Conservation (phyloP, 1,284 basidiomycete genomes). For the Neonothopanus nambi region DNA sequence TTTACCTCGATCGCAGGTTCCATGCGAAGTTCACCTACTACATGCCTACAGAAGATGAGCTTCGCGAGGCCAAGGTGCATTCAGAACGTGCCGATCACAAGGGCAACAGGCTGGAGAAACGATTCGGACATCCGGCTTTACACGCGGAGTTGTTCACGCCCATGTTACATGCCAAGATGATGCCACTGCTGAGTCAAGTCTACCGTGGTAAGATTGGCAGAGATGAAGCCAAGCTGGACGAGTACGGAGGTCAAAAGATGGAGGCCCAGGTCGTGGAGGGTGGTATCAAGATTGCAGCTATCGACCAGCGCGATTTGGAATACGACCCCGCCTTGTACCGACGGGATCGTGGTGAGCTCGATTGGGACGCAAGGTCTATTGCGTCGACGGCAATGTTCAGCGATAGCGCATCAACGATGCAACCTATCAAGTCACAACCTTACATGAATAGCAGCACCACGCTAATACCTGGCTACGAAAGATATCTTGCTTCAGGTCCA, state of each 20-base stretch:
- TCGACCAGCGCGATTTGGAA: conserved; percentile 71
- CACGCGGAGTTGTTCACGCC: conserved; percentile 82
- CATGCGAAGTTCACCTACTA: conserved; percentile 78
- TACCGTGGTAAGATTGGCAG: conserved; percentile 71
- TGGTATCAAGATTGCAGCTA: conserved; percentile 76
- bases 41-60: conserved; percentile 70
- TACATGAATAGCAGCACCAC: conserved; percentile 41
- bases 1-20: conserved; percentile 73
- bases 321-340: conserved; percentile 74
- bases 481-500: conserved; percentile 52
- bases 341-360: conserved; percentile 76
- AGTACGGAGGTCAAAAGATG: conserved; percentile 75
- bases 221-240: conserved; percentile 63
- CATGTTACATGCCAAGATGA: conserved; percentile 85
- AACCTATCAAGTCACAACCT: conserved; percentile 43
- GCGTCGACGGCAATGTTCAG: conserved; percentile 57
- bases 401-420: conserved; percentile 39
- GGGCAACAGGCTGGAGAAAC: conserved; percentile 73
- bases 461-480: conserved; percentile 46
- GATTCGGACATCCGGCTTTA: conserved; percentile 86
- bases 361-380: conserved; percentile 77
- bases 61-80: conserved; percentile 69
- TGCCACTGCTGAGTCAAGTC: conserved; percentile 71
- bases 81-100: conserved; percentile 69
- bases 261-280: conserved; percentile 70